Evolutionary conservation across 805 yeast species (phyloP), one percentile per base, ranked within the genome.

Genomic region (Wickerhamiella parazyma): DNA sequence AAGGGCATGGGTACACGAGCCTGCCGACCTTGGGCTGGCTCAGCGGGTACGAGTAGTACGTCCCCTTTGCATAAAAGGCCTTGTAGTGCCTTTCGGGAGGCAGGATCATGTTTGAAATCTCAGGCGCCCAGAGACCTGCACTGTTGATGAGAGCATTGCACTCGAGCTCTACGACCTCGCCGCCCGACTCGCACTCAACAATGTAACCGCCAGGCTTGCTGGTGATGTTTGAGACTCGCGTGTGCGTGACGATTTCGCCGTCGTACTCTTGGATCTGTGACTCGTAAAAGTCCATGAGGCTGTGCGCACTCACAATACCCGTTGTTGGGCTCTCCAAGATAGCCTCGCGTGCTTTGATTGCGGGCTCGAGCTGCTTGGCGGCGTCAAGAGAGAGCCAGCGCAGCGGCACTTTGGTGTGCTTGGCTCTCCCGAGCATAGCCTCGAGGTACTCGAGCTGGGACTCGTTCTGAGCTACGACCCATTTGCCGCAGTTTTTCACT

Each of bases 221-320:
- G 4, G 50, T 56, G 3, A 72, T 45, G 0, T 60, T 70, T 0
- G 60, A 57, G 2, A 85, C 84, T 38, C 70, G 57, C 0, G 94
- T 75, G 12, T 74, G 75, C 3, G 75, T 53, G 0, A 80, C 82
- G 4, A 78, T 49, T 12, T 80, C 84, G 3, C 85, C 94, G 2
- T 68, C 76, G 42, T 69, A 57, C 22, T 66, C 63, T 46, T 78
- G 81, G 38, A 80, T 67, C 14, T 61, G 59, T 0, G 79, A 69
- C 42, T 71, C 69, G 38, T 72, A 63, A 57, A 68, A 83, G 24
- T 69, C 69, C 72, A 80, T 73, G 45, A 80, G 66, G 6, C 82
- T 76, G 59, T 87, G 95, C 0, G 93, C 85, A 11, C 84, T 76
- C 1, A 85, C 60, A 16, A 86, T 87, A 0, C 96, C 95, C 0